phyloP scores from a whole-genome alignment of 495 filamentous ascomycete genomes.

The Aspergillus ostianus region DNA sequence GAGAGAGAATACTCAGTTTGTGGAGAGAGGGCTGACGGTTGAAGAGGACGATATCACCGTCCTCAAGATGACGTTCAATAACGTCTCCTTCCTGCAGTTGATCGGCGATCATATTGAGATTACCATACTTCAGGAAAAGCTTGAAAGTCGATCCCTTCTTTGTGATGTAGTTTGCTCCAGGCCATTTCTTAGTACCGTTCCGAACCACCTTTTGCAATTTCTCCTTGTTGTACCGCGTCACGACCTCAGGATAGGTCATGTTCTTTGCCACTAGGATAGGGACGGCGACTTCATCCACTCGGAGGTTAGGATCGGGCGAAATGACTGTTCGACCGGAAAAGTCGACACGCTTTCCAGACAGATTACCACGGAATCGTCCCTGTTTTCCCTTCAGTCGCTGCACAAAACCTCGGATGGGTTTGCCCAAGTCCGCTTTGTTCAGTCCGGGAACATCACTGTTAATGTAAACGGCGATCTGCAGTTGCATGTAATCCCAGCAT shows the following conservation, averaged over 20 bases:
- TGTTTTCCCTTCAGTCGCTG: slow-evolving; percentile 96
- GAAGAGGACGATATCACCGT: slow-evolving; percentile 95
- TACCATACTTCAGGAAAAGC: slow-evolving; percentile 71
- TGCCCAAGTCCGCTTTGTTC: slow-evolving; percentile 69
- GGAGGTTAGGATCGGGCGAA: slow-evolving; percentile 91
- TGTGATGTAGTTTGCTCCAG: slow-evolving; percentile 79
- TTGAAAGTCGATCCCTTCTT: slow-evolving; percentile 70
- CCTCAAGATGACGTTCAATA: slow-evolving; percentile 91
- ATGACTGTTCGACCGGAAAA: slow-evolving; percentile 98
- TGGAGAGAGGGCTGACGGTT: slow-evolving; percentile 97
- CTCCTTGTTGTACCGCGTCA: slow-evolving; percentile 75
- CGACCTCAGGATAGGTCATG: slow-evolving; percentile 90
- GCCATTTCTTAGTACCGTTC: slow-evolving; percentile 74
- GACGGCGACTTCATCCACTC: slow-evolving; percentile 91
- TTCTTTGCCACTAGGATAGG: slow-evolving; percentile 87
- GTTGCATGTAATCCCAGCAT: slow-evolving; percentile 94
- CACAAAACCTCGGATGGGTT: slow-evolving; percentile 86
- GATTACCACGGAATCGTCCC: slow-evolving; percentile 92
- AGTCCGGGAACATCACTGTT: slow-evolving; percentile 95
- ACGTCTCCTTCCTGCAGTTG: slow-evolving; percentile 78
- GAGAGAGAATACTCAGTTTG: slow-evolving; percentile 95
- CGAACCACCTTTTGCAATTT: slow-evolving; percentile 71
- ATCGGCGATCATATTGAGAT: slow-evolving; percentile 62
- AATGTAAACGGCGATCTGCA: slow-evolving; percentile 95
- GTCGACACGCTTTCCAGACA: slow-evolving; percentile 97